Evolutionary conservation across 352 stramenopile genomes (phyloP).

Genomic region (Phytopythium chamaehyphon): DNA sequence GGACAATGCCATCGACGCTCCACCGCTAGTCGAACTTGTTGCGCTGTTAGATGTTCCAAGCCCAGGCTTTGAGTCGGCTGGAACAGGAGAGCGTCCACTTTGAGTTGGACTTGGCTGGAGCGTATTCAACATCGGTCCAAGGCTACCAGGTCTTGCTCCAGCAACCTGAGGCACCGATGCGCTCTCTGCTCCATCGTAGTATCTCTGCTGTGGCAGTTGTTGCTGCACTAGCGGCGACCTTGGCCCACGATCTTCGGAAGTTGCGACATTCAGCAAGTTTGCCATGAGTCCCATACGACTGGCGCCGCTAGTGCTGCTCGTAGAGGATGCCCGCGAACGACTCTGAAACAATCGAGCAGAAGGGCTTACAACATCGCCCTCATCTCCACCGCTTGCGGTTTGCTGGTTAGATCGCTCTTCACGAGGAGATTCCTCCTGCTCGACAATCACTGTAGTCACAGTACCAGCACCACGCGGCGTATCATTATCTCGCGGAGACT

Average conservation of each 20-base stretch:
- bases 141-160: constrained; percentile 7
- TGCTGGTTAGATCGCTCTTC: background rate
- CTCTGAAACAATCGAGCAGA: constrained; percentile 56
- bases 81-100: background rate
- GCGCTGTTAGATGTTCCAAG: too few relatives aligned
- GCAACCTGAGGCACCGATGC: too few relatives aligned
- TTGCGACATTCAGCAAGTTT: constrained; percentile 71
- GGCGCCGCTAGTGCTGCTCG: constrained; percentile 11
- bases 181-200: constrained; percentile 34
- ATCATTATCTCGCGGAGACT: constrained; percentile 53
- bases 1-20: constrained; percentile 14
- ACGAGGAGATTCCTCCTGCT: constrained; percentile 32
- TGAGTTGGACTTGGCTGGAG: constrained; percentile 11
- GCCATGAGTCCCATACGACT: constrained; percentile 77
- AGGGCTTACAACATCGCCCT: constrained; percentile 29
- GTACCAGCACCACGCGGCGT: constrained; percentile 32
- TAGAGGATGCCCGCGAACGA: constrained; percentile 12
- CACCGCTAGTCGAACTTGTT: background rate
- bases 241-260: constrained; percentile 40
- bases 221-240: constrained; percentile 41
- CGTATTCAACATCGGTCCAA: constrained; percentile 23
- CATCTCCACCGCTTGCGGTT: constrained; percentile 8
- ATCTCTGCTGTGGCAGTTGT: constrained; percentile 31
- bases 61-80: too few relatives aligned
- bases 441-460: constrained; percentile 22